Percentiles rank a stretch among this genome's conserved stretches.
These are phyloP conservation scores for Stenogyne calaminthoides DNA, from an alignment of 305 asterid genomes.

Conservation along the genomic window DNA sequence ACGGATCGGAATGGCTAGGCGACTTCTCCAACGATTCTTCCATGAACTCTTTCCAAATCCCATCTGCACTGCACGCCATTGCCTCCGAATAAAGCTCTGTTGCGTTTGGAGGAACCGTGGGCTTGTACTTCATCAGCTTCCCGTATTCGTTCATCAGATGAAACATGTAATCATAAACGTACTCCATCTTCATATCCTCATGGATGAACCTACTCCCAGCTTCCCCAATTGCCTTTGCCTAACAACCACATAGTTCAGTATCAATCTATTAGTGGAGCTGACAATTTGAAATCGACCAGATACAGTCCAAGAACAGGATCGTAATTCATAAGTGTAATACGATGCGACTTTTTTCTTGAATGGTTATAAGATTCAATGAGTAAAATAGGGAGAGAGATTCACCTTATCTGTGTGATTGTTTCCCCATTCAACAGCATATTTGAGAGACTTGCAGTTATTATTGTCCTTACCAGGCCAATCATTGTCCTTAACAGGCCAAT, in stretches of 20 bases:
- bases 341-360: background rate
- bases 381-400: background rate
- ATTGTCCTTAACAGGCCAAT: conserved; percentile 75
- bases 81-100: conserved; percentile 65
- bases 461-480: conserved; percentile 69
- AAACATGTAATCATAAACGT: conserved; percentile 72
- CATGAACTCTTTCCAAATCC: conserved; percentile 67
- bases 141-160: conserved; percentile 74
- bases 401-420: conserved; percentile 70
- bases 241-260: conserved; percentile 18
- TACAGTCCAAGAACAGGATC: too few species aligned
- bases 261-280: background rate
- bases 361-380: background rate
- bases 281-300: too few species aligned
- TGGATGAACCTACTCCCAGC: conserved; percentile 75
- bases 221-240: conserved; percentile 81
- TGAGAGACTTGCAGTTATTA: conserved; percentile 76
- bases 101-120: conserved; percentile 56
- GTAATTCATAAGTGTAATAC: background rate
- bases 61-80: conserved; percentile 57
- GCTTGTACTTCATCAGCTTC: conserved; percentile 69
- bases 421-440: conserved; percentile 90
- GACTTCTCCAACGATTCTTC: conserved; percentile 67
- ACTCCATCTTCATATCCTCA: conserved; percentile 73
- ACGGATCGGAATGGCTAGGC: conserved; percentile 61